These are phyloP conservation scores for Astrocystis sublimbata DNA, from an alignment of 495 filamentous ascomycete species.

Conservation along the genomic window DNA sequence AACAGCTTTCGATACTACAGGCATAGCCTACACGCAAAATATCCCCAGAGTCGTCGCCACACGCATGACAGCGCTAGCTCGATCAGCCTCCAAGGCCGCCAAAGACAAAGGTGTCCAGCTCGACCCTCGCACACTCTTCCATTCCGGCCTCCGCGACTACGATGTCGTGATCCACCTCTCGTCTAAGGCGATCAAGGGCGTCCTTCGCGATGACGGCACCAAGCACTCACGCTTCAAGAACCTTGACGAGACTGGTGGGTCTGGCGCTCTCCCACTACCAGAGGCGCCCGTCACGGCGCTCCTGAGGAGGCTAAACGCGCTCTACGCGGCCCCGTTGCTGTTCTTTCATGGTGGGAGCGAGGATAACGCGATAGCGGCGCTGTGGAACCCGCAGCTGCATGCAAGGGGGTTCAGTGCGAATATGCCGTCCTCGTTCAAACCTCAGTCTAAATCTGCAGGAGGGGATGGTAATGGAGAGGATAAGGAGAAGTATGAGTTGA, in stretches of 20 bases:
- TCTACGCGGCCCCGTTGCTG: conserved; percentile 64
- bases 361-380: conserved; percentile 63
- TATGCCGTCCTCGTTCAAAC: conserved; percentile 66
- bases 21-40: conserved; percentile 71
- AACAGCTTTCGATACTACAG: conserved; percentile 73
- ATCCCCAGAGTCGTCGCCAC: conserved; percentile 82
- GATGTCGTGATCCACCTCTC: conserved; percentile 80
- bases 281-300: conserved; percentile 53
- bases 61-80: conserved; percentile 78
- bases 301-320: conserved; percentile 58
- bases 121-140: conserved; percentile 65
- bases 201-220: conserved; percentile 29
- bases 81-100: conserved; percentile 63
- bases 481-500: conserved; percentile 57
- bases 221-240: conserved; percentile 69
- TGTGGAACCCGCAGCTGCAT: conserved; percentile 75
- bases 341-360: conserved; percentile 69
- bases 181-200: conserved; percentile 44
- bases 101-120: conserved; percentile 58
- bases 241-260: conserved; percentile 48
- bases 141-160: conserved; percentile 67
- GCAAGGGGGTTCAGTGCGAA: conserved; percentile 65
- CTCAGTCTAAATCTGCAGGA: too few species aligned
- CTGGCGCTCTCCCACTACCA: conserved; percentile 44
- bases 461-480: too few species aligned